Base-by-base conservation (phyloP, 257 asterid species). In the Plectranthus barbatus region DNA sequence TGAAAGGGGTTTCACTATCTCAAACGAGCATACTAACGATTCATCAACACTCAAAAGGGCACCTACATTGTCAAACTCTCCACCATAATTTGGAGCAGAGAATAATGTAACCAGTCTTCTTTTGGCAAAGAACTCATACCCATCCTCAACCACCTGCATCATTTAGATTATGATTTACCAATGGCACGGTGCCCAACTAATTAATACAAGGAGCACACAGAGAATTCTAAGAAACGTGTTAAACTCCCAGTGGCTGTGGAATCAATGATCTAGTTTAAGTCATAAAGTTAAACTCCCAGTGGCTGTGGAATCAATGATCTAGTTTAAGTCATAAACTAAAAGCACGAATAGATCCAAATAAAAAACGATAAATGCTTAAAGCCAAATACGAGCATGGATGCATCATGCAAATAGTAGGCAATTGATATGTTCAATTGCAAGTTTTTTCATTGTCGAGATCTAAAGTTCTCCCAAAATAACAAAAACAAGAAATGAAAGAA, bases 11-110 rank as follows among this genome's bases (percentile, higher is more conserved):
- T 81, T 84, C 67, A 86, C 66, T 68, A 86, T 86, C 81, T 84
- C 86, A 44, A 86, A 86, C 7, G 89, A 86, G 50, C 89, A 86
- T 23, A 82, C 85, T 54, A 84, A 60, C 37, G 81, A 69, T 77
- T 86, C 89, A 19, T 82, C 95, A 9, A 86, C 91, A 60, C 87
- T 86, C 68, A 86, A 69, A 33, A 86, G 75, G 54, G 91, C 95
- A 64, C 95, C 95, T 14, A 72, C 95, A 41, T 86, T 86, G 75
- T 86, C 89, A 49, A 81, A 86, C 63, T 86, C 91, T 23, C 95
- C 91, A 12, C 91, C 89, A 37, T 86, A 86, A 77, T 86, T 86
- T 12, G 91, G 95, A 54, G 95, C 91, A n/a, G 95, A 83, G 61
- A 86, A 86, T 74, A 86, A 74, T 6, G 87, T 86, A 12, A 84